These are phyloP conservation scores for Tolypocladium paradoxum DNA, from an alignment of 2,329 filamentous ascomycete genomes.

Conservation along the genomic window DNA sequence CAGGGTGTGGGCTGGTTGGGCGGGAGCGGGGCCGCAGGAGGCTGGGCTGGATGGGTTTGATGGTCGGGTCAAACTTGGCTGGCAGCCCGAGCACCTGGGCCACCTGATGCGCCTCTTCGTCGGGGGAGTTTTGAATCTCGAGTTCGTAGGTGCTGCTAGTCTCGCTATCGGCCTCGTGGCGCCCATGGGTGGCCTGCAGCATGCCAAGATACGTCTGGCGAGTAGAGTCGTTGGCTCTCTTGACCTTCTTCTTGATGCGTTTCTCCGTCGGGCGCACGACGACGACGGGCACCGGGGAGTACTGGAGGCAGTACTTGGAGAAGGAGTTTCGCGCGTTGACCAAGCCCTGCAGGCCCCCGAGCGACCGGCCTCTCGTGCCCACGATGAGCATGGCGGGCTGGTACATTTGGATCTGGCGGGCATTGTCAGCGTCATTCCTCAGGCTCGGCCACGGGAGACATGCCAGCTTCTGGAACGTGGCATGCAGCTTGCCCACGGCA, in stretches of 20 bases:
- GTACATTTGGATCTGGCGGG: slow-evolving; percentile 70
- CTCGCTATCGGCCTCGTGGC: slow-evolving; percentile 48
- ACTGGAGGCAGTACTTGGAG: slow-evolving; percentile 89
- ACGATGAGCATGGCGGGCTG: slow-evolving; percentile 87
- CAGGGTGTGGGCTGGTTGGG: slow-evolving; percentile 6
- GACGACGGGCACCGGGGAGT: slow-evolving; percentile 85
- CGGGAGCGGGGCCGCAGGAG: slow-evolving; percentile 10
- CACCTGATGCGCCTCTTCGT: slow-evolving; percentile 55
- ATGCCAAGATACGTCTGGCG: slow-evolving; percentile 71
- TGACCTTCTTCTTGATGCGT: slow-evolving; percentile 80
- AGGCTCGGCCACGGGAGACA: slow-evolving; percentile 15
- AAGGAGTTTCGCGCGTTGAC: slow-evolving; percentile 71
- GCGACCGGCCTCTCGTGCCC: slow-evolving; percentile 72
- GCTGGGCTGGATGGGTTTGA: slow-evolving; percentile 41
- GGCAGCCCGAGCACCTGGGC: slow-evolving; percentile 52
- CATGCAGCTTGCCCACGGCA: slow-evolving; percentile 78
- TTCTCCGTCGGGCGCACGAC: slow-evolving; percentile 83
- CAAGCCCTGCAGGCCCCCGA: slow-evolving; percentile 77
- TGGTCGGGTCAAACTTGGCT: slow-evolving; percentile 51
- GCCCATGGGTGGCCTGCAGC: slow-evolving; percentile 50
- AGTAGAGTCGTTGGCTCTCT: slow-evolving; percentile 65
- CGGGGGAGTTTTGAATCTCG: slow-evolving; percentile 42
- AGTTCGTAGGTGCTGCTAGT: slow-evolving; percentile 42
- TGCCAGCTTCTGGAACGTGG: slow-evolving; percentile 84
- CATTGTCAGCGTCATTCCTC: background rate